phyloP scores from a whole-genome alignment of 106 monocot genomes.

The Apostasia shenzhenica region DNA sequence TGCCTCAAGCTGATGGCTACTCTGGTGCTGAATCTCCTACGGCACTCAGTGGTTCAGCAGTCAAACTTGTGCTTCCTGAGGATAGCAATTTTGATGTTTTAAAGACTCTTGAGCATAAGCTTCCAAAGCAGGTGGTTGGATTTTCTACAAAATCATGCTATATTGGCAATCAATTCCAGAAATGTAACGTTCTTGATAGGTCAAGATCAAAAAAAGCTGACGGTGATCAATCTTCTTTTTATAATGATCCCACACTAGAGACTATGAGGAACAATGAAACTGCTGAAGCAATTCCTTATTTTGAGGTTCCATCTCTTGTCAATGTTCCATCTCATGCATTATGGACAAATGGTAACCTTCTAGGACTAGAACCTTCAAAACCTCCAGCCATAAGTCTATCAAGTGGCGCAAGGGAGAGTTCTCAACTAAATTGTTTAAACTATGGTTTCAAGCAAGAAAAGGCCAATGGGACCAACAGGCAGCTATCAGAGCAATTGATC shows the following conservation, averaged over 20 bases:
- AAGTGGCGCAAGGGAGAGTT: neutral
- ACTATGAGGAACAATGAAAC: neutral
- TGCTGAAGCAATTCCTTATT: neutral
- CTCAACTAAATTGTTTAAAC: neutral
- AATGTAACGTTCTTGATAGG: neutral
- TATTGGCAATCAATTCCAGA: neutral
- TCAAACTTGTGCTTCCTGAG: too few species aligned
- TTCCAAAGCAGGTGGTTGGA: neutral
- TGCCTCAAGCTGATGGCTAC: neutral
- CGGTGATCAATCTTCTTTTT: neutral
- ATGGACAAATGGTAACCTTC: constrained; percentile 90
- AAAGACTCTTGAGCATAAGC: neutral
- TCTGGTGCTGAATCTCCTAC: constrained; percentile 16
- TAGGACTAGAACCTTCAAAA: constrained; percentile 91
- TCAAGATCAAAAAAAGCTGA: neutral
- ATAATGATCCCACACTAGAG: neutral
- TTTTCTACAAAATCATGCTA: neutral
- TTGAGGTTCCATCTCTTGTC: constrained; percentile 14
- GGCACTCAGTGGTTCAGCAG: neutral
- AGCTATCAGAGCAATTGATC: constrained; percentile 6
- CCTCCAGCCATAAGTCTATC: constrained; percentile 23
- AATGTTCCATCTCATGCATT: constrained; percentile 26
- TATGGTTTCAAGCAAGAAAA: neutral
- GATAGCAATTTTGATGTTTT: constrained; percentile 1
- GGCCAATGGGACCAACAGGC: neutral